These are phyloP conservation scores for Aspergillus terreus DNA, from an alignment of 2,329 filamentous ascomycete species.

Conservation along the genomic window DNA sequence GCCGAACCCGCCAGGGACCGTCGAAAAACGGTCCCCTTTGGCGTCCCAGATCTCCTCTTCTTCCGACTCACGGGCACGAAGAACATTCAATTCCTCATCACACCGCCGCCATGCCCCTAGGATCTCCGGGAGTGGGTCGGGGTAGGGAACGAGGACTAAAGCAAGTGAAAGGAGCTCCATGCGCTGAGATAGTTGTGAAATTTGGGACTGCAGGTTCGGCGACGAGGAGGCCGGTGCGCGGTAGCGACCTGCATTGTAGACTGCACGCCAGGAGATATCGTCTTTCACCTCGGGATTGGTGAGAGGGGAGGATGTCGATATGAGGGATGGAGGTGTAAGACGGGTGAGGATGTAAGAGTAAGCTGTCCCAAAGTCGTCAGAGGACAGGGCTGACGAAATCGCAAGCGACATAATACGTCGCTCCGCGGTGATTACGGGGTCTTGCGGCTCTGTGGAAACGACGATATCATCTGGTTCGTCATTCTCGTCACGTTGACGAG, in stretches of 20 bases:
- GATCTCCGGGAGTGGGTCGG: conserved; percentile 56
- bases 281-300: conserved; percentile 39
- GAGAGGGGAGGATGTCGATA: conserved; percentile 25
- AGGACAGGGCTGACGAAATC: conserved; percentile 41
- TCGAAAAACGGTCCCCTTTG: conserved; percentile 44
- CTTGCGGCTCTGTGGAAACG: conserved; percentile 13
- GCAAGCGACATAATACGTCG: conserved; percentile 46
- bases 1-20: conserved; percentile 44
- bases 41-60: conserved; percentile 58
- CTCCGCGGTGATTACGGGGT: conserved; percentile 37
- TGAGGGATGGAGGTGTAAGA: conserved; percentile 39
- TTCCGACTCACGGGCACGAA: conserved; percentile 52
- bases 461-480: conserved; percentile 6
- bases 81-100: conserved; percentile 56
- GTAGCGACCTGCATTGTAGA: conserved; percentile 59
- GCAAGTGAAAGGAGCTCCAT: conserved; percentile 63
- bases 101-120: conserved; percentile 60
- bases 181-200: conserved; percentile 58
- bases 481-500: conserved; percentile 18
- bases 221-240: conserved; percentile 32
- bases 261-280: conserved; percentile 62
- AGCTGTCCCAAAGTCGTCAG: conserved; percentile 55
- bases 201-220: conserved; percentile 37
- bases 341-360: conserved; percentile 64
- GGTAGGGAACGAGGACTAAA: conserved; percentile 56